Evolutionary conservation across 2,329 filamentous ascomycete genomes (phyloP), one percentile per base, ranked within the genome.

Genomic region (Talaromyces marneffei): DNA sequence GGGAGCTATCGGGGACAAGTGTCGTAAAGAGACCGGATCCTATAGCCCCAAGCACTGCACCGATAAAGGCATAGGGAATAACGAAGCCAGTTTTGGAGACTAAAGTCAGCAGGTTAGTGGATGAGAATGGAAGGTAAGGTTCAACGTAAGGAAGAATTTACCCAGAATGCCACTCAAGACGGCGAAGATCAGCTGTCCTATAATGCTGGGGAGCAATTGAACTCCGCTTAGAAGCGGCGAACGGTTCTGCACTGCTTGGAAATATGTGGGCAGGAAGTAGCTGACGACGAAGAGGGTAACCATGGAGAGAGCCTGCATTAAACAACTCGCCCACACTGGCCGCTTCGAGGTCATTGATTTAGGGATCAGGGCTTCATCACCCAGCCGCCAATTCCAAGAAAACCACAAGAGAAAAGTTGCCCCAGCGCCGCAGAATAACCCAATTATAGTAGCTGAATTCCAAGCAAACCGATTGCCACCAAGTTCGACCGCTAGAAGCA

Each of bases 181-280:
- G 23, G 73, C 78, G 10, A 14, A 23, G 29, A 75, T n/a, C 29
- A 50, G 14, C 7, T 65, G 46, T n/a, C 46, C 62, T 5, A 72
- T 61, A 2, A 68, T 65, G 3, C 63, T 68, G 12, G 75, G 69
- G 7, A 75, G 66, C 2, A 75, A 62, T 1, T 67, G 59, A 1
- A 75, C 63, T 1, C 74, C 71, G 3, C 75, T 70, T 0, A 69
- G 62, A 0, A 68, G 64, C 0, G 80, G 73, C 0, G 70, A 67
- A 2, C 70, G 8, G 8, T 31, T 20, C 62, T 50, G 29, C 9
- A 59, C 35, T 18, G 25, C 29, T n/a, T 59, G 57, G 10, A 59
- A 59, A 29, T 59, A 66, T 40, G 57, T 61, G 4, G 65, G 65
- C 10, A 66, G 59, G 29, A 60, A 70, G 65, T 78, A 73, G 12